Evolutionary conservation across 1,139 yeast genomes (phyloP).

Genomic region (Geotrichum candidum): DNA sequence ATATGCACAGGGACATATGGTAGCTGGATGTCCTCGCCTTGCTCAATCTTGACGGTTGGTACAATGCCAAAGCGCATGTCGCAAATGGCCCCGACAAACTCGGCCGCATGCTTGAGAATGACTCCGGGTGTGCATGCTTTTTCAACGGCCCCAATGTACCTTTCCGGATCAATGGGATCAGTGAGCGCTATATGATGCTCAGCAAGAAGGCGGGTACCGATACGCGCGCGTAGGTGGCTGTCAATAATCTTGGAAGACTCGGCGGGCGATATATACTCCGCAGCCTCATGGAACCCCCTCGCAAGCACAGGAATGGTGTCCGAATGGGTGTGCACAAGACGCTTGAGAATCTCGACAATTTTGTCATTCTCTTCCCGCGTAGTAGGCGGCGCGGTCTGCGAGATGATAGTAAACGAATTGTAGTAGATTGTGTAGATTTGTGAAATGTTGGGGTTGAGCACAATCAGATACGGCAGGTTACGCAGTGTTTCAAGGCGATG

Average conservation of each 20-base stretch:
- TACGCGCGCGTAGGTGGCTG: constrained; percentile 74
- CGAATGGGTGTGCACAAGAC: constrained; percentile 66
- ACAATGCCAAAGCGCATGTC: constrained; percentile 73
- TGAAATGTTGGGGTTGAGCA: constrained; percentile 85
- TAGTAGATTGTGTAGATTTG: constrained; percentile 69
- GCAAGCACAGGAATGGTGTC: constrained; percentile 79
- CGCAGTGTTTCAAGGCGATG: constrained; percentile 63
- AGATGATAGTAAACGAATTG: constrained; percentile 58
- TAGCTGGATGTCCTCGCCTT: constrained; percentile 45
- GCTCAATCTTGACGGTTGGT: constrained; percentile 43
- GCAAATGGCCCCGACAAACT: constrained; percentile 75
- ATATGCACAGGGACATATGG: constrained; percentile 84
- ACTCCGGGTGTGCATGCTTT: constrained; percentile 57
- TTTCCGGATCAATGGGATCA: constrained; percentile 40
- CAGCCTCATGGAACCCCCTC: constrained; percentile 74
- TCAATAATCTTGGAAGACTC: constrained; percentile 60
- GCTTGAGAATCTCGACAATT: constrained; percentile 48
- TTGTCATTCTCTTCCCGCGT: constrained; percentile 49
- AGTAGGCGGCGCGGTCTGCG: constrained; percentile 41
- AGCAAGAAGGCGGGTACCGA: constrained; percentile 76
- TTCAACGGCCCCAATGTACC: constrained; percentile 66
- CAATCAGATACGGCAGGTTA: constrained; percentile 72
- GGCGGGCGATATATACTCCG: constrained; percentile 45
- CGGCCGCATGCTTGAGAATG: constrained; percentile 56
- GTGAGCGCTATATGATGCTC: constrained; percentile 71